A percentile compares a stretch with the other conserved stretches of the same genome.
Evolutionary conservation across 73 alveolate genomes (phyloP).

Genomic region (Tetrahymena malaccensis): DNA sequence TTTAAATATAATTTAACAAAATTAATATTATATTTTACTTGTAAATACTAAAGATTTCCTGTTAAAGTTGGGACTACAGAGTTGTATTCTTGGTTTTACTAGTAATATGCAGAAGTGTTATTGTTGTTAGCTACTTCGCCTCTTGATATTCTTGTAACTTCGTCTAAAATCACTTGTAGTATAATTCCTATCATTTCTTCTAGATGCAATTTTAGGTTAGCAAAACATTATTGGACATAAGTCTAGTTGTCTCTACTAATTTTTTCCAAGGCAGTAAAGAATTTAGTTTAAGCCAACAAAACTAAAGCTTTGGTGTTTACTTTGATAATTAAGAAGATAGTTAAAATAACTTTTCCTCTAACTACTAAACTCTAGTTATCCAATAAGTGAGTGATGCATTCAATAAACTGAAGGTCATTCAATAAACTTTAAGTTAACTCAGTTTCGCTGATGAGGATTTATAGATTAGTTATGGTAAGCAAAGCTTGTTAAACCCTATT

Average conservation of each 20-base stretch:
- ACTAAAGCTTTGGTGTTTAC: constrained; percentile 52
- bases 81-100: constrained; percentile 15
- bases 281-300: constrained; percentile 55
- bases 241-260: constrained; percentile 57
- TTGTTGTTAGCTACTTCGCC: constrained; percentile 43
- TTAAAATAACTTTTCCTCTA: constrained; percentile 71
- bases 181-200: constrained; percentile 53
- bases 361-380: constrained; percentile 64
- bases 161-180: constrained; percentile 38
- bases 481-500: constrained; percentile 67
- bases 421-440: neutral
- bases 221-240: constrained; percentile 64
- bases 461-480: constrained; percentile 57
- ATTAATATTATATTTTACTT: neutral
- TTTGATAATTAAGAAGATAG: constrained; percentile 56
- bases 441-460: constrained; percentile 34
- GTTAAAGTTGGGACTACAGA: neutral
- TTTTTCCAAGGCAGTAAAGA: constrained; percentile 58
- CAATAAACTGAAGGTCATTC: constrained; percentile 45
- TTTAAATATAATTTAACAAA: too few species aligned
- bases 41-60: neutral
- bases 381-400: constrained; percentile 36
- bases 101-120: constrained; percentile 32
- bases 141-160: constrained; percentile 24
- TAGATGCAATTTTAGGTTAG: constrained; percentile 47